A percentile compares a stretch with the other conserved stretches of the same genome.
phyloP scores from a whole-genome alignment of 129 eudicot genomes.

The Centrapalus pauciflorus region DNA sequence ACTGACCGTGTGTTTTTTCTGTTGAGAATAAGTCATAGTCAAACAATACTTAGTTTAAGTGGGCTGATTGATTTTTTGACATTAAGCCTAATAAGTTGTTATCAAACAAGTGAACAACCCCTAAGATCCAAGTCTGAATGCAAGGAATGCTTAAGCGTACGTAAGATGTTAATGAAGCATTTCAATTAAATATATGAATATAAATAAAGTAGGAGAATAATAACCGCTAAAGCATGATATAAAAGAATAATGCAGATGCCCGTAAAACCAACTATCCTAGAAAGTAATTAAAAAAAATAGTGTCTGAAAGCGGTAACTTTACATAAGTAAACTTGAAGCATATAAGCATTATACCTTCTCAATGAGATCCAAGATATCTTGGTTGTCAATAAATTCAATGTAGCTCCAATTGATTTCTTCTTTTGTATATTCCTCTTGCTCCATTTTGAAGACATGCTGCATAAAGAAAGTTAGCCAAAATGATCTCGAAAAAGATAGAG shows the following conservation, averaged over 20 bases:
- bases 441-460: conserved; percentile 99
- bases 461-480: conserved; percentile 18
- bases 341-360: conserved; percentile 69
- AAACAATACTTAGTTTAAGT: no score
- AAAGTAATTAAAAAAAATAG: neutral
- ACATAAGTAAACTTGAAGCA: neutral
- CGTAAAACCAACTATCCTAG: neutral
- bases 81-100: no score
- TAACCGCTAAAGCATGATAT: neutral
- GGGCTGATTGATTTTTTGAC: no score
- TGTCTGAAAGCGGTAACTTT: neutral
- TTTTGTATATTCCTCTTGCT: conserved; percentile 97
- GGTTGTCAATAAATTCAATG: conserved; percentile 92
- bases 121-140: neutral
- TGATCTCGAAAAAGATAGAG: conserved; percentile 1
- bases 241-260: neutral
- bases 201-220: neutral
- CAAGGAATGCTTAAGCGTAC: neutral
- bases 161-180: neutral
- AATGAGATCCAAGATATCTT: conserved; percentile 93
- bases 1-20: no score
- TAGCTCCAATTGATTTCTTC: conserved; percentile 99
- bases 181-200: neutral
- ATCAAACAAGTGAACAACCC: no score
- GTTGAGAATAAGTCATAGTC: no score